These are phyloP conservation scores for Spiraea crenata DNA, from an alignment of 331 rosid species.

Conservation along the genomic window DNA sequence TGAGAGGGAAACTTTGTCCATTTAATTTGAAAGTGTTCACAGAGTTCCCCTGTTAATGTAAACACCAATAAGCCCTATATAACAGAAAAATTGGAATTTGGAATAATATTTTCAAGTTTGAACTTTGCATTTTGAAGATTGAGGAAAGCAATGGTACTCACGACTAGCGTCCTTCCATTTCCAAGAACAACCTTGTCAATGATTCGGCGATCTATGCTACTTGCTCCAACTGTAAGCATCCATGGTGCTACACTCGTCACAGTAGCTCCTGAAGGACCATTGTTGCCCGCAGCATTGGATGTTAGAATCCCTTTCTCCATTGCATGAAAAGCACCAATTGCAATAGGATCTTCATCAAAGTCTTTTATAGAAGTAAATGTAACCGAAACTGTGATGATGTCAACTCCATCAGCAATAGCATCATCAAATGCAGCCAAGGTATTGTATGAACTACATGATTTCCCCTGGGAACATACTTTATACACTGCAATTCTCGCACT, in stretches of 20 bases:
- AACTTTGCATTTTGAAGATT: too few species aligned
- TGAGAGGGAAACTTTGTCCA: slow-evolving; percentile 17
- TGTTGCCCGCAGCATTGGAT: slow-evolving; percentile 37
- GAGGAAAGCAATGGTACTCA: background rate
- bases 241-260: slow-evolving; percentile 36
- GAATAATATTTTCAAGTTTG: background rate
- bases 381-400: slow-evolving; percentile 32
- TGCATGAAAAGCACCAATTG: slow-evolving; percentile 3
- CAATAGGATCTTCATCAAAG: slow-evolving; percentile 1
- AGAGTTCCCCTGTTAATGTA: slow-evolving; percentile 19
- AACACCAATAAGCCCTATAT: background rate
- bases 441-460: background rate
- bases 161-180: slow-evolving; percentile 23
- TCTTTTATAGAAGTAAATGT: background rate
- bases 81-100: background rate
- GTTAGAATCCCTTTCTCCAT: slow-evolving; percentile 45
- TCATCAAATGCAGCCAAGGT: slow-evolving; percentile 46
- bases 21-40: slow-evolving; percentile 23
- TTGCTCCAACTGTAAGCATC: slow-evolving; percentile 41
- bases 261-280: slow-evolving; percentile 11
- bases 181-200: slow-evolving; percentile 33
- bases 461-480: slow-evolving; percentile 13
- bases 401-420: slow-evolving; percentile 52
- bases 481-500: slow-evolving; percentile 44
- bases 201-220: slow-evolving; percentile 31